phyloP scores from a whole-genome alignment of 192 early-diverging fungal species.

The Coemansia sp. region DNA sequence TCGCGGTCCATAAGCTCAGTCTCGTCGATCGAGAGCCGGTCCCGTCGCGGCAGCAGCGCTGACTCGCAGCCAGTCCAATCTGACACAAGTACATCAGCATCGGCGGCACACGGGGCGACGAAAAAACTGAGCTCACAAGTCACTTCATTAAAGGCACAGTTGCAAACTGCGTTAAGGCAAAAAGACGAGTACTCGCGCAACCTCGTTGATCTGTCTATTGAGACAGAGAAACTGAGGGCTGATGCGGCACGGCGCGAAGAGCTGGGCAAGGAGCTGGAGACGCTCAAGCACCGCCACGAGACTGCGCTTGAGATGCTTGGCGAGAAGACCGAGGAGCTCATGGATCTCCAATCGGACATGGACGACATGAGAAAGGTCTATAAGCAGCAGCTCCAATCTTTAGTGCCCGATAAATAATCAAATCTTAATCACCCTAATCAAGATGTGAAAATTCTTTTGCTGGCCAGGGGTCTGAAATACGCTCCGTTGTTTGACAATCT shows the following conservation, averaged over 20 bases:
- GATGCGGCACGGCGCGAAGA: conserved; percentile 19
- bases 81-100: conserved; percentile 2
- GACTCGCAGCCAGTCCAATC: conserved; percentile 13
- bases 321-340: conserved; percentile 83
- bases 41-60: conserved; percentile 29
- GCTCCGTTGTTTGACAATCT: too few relatives aligned
- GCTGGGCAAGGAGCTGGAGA: conserved; percentile 56
- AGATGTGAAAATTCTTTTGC: too few relatives aligned
- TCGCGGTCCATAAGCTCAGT: conserved; percentile 28
- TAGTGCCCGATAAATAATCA: too few relatives aligned
- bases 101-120: conserved; percentile 13
- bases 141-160: conserved; percentile 49
- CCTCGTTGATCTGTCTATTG: conserved; percentile 65
- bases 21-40: conserved; percentile 35
- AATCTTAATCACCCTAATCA: conserved; percentile 19
- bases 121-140: conserved; percentile 49
- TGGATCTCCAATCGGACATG: conserved; percentile 76
- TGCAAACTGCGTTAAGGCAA: conserved; percentile 40
- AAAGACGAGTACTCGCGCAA: conserved; percentile 42
- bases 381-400: conserved; percentile 45
- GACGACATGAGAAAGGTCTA: conserved; percentile 79
- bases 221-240: conserved; percentile 59
- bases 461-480: too few relatives aligned
- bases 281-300: conserved; percentile 60
- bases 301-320: conserved; percentile 84